Percentiles rank a stretch among this genome's conserved stretches.
Conservation (phyloP, 2,329 filamentous ascomycete genomes). For the Fusarium floridanum region DNA sequence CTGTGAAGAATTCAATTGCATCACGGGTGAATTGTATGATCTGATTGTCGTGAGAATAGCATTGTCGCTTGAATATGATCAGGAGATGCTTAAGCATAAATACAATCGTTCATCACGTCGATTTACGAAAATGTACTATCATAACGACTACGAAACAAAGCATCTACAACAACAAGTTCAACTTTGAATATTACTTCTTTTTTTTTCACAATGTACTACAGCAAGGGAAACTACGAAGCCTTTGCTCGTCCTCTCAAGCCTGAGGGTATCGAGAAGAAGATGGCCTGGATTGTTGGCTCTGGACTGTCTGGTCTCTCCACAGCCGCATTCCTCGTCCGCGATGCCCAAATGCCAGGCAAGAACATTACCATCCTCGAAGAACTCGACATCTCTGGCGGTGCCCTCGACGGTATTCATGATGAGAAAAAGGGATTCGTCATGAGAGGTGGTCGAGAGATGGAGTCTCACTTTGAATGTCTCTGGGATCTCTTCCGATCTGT, state of each 20-base stretch:
- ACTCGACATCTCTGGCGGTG: conserved; percentile 21
- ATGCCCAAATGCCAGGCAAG: conserved; percentile 28
- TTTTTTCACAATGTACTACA: conserved; percentile 25
- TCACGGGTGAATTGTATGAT: neutral
- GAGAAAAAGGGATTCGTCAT: conserved; percentile 47
- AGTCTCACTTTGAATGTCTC: conserved; percentile 46
- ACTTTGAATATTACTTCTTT: neutral
- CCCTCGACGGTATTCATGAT: conserved; percentile 23
- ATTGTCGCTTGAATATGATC: neutral
- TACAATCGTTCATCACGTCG: neutral
- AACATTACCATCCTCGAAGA: conserved; percentile 34
- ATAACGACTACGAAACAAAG: neutral
- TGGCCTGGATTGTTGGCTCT: conserved; percentile 25
- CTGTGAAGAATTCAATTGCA: neutral
- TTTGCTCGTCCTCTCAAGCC: conserved; percentile 32
- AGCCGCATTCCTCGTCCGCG: conserved; percentile 30
- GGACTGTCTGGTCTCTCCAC: conserved; percentile 27
- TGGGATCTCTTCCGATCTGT: conserved; percentile 49
- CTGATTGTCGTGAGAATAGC: neutral
- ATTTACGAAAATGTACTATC: neutral
- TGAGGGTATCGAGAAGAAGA: conserved; percentile 30
- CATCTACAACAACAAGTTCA: neutral
- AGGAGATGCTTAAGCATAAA: neutral
- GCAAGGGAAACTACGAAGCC: conserved; percentile 27
- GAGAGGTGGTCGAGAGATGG: conserved; percentile 40